Conservation (phyloP, 2,329 filamentous ascomycete species). For the Dactylonectria macrodidyma region DNA sequence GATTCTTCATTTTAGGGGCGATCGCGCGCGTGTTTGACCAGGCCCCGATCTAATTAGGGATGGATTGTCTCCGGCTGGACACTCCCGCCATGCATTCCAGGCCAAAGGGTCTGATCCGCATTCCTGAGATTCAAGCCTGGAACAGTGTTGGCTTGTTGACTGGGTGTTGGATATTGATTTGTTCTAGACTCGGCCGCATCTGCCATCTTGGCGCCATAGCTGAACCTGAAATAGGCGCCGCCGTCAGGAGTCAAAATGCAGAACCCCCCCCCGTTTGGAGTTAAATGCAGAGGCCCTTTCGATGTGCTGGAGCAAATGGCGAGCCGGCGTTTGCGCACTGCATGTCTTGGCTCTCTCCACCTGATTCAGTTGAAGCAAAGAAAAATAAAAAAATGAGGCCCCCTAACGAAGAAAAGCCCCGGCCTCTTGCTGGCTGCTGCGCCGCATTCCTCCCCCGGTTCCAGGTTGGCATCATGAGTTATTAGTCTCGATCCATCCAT, state of each 20-base stretch:
- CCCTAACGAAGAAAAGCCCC: background rate
- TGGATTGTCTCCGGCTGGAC: background rate
- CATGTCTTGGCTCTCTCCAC: conserved; percentile 28
- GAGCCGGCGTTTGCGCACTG: conserved; percentile 10
- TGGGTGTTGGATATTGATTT: too few relatives aligned
- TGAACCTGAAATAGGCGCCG: conserved; percentile 1
- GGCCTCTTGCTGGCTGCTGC: background rate
- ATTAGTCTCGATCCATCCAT: background rate
- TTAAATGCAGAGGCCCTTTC: too few relatives aligned
- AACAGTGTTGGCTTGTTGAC: too few relatives aligned
- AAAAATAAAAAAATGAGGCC: too few relatives aligned
- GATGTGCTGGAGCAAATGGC: conserved; percentile 27
- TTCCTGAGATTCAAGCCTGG: too few relatives aligned
- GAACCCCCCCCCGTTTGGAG: conserved; percentile 10
- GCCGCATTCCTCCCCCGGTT: background rate
- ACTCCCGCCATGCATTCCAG: background rate
- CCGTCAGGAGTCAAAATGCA: conserved; percentile 32
- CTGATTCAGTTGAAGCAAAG: conserved; percentile 5
- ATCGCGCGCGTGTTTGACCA: background rate
- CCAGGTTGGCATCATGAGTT: background rate
- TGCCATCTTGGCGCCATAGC: background rate
- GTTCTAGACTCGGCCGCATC: background rate
- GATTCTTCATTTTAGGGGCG: background rate
- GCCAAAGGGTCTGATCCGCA: background rate
- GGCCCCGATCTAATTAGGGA: background rate